Evolutionary conservation across 768 basidiomycete genomes (phyloP), one percentile per base, ranked within the genome.

Genomic region (Hysterangium stoloniferum): DNA sequence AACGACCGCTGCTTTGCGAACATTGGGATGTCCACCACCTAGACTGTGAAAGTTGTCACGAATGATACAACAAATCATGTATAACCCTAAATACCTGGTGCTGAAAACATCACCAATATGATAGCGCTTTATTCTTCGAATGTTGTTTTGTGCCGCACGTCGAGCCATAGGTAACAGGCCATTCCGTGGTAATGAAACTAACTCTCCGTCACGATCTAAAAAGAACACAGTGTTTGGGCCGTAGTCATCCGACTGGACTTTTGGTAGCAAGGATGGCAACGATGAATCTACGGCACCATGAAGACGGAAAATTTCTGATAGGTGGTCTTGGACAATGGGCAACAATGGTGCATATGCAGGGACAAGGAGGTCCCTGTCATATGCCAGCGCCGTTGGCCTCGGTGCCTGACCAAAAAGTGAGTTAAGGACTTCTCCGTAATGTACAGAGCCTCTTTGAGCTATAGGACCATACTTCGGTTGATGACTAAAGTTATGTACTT

Each of bases 271-370:
- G n/a, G 94, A 65, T 0, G 91, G 85, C 0, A 91, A 84, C 57
- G 88, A 86, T 66, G 84, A 83, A 55, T 92, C 81, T 1, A 95
- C 79, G 3, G 94, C 93, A 5, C 94, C 94, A 60, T 94, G 94
- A 4, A 94, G 73, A 32, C 83, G 79, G 65, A 95, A 94, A 15
- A 93, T 81, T 1, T 82, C 70, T 2, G 77, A 71, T 4, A 96
- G 69, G 15, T 81, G 79, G 43, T 93, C 87, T 54, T 84, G 76
- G 4, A 94, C 87, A 3, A 83, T 79, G 9, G 79, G 77, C 57
- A 81, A 85, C 57, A 94, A 62, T 19, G 80, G 72, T 6, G 81
- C 71, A 64, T 88, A 77, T 60, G 87, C 83, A 4, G 83, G 80
- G 19, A 78, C 66, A 55, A 84, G 81, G 4, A 74, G 69, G 52